phyloP scores from a whole-genome alignment of 2,329 filamentous ascomycete species.

The Xylariomycetidae sp. region DNA sequence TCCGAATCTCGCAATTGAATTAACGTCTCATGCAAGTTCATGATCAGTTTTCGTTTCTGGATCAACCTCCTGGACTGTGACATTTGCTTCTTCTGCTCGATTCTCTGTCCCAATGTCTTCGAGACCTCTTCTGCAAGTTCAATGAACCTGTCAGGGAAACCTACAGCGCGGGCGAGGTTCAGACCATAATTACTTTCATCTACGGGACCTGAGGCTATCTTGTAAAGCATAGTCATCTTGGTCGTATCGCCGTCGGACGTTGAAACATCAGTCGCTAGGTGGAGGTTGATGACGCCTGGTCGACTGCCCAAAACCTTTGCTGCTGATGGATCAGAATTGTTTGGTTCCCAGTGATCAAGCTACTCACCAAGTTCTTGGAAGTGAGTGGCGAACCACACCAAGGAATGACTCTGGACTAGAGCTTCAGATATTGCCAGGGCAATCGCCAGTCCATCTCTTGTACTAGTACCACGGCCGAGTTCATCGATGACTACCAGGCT shows the following conservation, averaged over 20 bases:
- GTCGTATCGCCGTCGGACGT: constrained; percentile 42
- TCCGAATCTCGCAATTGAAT: constrained; percentile 60
- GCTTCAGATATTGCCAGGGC: constrained; percentile 87
- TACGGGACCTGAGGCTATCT: constrained; percentile 66
- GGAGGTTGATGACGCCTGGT: constrained; percentile 75
- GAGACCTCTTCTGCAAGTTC: constrained; percentile 65
- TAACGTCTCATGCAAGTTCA: constrained; percentile 69
- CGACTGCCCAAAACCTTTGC: constrained; percentile 70
- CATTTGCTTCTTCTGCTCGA: constrained; percentile 53
- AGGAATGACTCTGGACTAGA: constrained; percentile 70
- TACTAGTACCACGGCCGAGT: constrained; percentile 85
- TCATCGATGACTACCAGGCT: constrained; percentile 88
- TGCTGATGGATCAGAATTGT: constrained; percentile 17
- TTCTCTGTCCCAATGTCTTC: constrained; percentile 52
- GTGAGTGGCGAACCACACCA: constrained; percentile 92
- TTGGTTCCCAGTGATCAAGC: neutral
- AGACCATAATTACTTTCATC: constrained; percentile 77
- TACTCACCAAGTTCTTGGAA: constrained; percentile 67
- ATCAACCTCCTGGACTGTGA: constrained; percentile 55
- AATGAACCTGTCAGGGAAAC: constrained; percentile 65
- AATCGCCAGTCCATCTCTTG: constrained; percentile 81
- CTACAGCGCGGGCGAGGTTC: constrained; percentile 69
- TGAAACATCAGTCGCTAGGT: constrained; percentile 67
- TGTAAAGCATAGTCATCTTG: constrained; percentile 85
- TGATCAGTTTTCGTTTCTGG: constrained; percentile 66